Conservation (phyloP, 2,329 filamentous ascomycete species). For the Graphilbum fragrans region DNA sequence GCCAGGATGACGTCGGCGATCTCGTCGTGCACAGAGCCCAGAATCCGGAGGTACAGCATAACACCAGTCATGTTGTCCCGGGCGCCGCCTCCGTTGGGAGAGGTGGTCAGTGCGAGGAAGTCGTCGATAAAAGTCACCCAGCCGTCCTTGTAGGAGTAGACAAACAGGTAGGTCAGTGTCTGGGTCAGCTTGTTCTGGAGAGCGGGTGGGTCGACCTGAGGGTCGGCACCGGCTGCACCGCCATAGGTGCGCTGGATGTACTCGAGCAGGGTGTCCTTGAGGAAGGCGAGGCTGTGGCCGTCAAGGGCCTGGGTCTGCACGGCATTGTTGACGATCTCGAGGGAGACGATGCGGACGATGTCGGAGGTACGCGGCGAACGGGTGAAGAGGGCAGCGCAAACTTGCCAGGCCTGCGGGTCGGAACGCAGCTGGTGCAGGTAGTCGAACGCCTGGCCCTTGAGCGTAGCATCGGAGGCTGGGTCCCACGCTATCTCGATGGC, state of each 20-base stretch:
- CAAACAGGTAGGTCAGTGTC: constrained; percentile 88
- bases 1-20: constrained; percentile 87
- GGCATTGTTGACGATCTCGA: constrained; percentile 89
- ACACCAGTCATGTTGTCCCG: constrained; percentile 65
- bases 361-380: constrained; percentile 65
- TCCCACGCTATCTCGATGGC: constrained; percentile 92
- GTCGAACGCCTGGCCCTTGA: constrained; percentile 74
- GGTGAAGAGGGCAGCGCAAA: constrained; percentile 76
- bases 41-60: constrained; percentile 76
- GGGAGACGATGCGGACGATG: constrained; percentile 74
- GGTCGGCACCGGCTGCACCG: constrained; percentile 28
- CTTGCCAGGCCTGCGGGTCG: constrained; percentile 80
- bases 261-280: constrained; percentile 70
- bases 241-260: constrained; percentile 72
- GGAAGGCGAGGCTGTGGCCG: constrained; percentile 54
- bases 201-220: constrained; percentile 54
- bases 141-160: constrained; percentile 68
- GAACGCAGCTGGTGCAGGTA: constrained; percentile 68
- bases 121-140: constrained; percentile 92
- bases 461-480: constrained; percentile 58
- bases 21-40: constrained; percentile 88
- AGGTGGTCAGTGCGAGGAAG: constrained; percentile 62
- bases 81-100: constrained; percentile 43
- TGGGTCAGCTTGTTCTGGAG: constrained; percentile 97
- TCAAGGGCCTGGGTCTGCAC: constrained; percentile 72